Evolutionary conservation across 768 basidiomycete species (phyloP), one percentile per base, ranked within the genome.

Genomic region (Agrocybe praecox): DNA sequence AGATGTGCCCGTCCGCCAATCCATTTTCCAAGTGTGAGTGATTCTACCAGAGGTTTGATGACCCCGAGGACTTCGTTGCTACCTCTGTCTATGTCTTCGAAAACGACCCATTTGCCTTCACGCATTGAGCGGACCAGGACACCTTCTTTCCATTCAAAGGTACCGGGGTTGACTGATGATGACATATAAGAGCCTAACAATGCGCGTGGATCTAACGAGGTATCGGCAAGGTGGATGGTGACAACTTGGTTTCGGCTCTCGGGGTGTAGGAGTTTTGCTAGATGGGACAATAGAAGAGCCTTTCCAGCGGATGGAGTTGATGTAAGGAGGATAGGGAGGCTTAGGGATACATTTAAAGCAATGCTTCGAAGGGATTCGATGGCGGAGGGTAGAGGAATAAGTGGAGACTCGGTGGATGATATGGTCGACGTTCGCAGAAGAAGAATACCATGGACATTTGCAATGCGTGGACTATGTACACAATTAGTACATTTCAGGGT

Each of bases 101-200:
- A 82, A 10, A 98, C 86, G 2, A 98, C 78, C 96, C 96, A 98
- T 67, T 86, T 84, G 2, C 97, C 97, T 65, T 92, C 88, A 42
- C 85, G 81, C 82, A 98, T 88, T 0, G 96, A 89, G 36, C 91
- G 89, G 10, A 96, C 87, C 33, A 99, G 78, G 0, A 95, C 88
- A 6, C 97, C 97, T 60, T 98, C 95, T 72, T 90, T 92, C 92
- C 96, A 99, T 63, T 96, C 93, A 64, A 99, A 99, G 2, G 85
- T 86, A 6, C 96, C 96, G 0, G 94, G 87, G 22, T 83, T 82
- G 1, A 82, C 85, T 0, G 89, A 79, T 0, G 96, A 97, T 1
- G 96, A 96, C 2, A 94, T 78, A 57, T 98, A 96, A 2, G 94
- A 95, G 5, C 97, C 96, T 43, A 99, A 81, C 6, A 99, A 80